These are phyloP conservation scores for Cladosporium sp. DNA, from an alignment of 2,329 filamentous ascomycete genomes.

Conservation along the genomic window DNA sequence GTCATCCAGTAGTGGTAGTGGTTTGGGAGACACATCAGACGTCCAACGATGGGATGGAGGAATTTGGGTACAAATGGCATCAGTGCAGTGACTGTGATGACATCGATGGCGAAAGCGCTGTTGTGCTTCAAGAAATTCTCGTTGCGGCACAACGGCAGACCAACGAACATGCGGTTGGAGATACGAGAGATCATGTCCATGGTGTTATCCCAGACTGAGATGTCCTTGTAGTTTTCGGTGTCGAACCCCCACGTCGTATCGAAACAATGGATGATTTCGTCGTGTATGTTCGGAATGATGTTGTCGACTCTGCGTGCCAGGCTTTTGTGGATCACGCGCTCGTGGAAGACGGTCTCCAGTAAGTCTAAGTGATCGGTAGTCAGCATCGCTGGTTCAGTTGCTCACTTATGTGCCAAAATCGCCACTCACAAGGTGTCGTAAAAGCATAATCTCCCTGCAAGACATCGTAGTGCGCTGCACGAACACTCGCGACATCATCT, in stretches of 20 bases:
- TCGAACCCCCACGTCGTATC: conserved; percentile 41
- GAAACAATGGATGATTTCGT: conserved; percentile 40
- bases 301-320: conserved; percentile 42
- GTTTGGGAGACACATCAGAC: conserved; percentile 48
- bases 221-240: conserved; percentile 38
- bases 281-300: conserved; percentile 40
- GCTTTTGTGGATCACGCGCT: conserved; percentile 43
- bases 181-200: conserved; percentile 43
- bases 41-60: conserved; percentile 53
- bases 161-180: conserved; percentile 49
- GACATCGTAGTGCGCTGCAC: conserved; percentile 40
- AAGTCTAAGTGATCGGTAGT: conserved; percentile 29
- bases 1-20: conserved; percentile 50
- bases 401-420: background rate
- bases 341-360: conserved; percentile 42
- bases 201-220: conserved; percentile 32
- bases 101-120: conserved; percentile 52
- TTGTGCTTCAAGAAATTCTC: conserved; percentile 50
- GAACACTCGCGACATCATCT: conserved; percentile 41
- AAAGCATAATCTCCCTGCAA: conserved; percentile 44
- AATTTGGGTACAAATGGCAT: conserved; percentile 50
- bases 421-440: conserved; percentile 23
- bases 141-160: conserved; percentile 48
- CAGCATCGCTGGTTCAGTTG: background rate
- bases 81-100: conserved; percentile 40